These are phyloP conservation scores for Ramaria sp. DNA, from an alignment of 768 basidiomycete genomes.

Conservation along the genomic window DNA sequence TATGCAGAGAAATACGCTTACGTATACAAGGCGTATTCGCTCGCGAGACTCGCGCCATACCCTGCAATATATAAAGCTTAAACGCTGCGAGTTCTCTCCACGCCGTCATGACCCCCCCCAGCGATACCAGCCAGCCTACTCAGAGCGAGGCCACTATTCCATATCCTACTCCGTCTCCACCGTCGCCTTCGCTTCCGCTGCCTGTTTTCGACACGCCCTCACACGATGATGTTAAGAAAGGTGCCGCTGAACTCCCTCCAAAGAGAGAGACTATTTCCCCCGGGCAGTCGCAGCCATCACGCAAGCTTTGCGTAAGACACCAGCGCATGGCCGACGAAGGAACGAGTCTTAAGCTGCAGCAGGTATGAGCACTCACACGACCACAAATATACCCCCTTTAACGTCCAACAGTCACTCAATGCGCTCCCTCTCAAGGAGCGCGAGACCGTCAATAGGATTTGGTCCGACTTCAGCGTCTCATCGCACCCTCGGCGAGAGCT, in stretches of 20 bases:
- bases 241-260: constrained; percentile 6
- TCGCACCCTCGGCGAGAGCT: constrained; percentile 84
- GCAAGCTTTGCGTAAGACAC: constrained; percentile 87
- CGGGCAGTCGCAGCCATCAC: constrained; percentile 31
- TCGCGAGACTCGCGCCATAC: not conserved
- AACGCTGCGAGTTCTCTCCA: constrained; percentile 4
- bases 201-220: constrained; percentile 10
- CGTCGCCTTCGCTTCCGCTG: constrained; percentile 17
- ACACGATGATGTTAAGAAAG: constrained; percentile 11
- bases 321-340: constrained; percentile 96
- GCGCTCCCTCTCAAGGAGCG: constrained; percentile 78
- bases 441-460: constrained; percentile 80
- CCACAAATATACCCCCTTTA: constrained; percentile 1
- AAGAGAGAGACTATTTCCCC: constrained; percentile 17
- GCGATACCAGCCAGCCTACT: constrained; percentile 64
- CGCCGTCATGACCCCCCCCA: constrained; percentile 27
- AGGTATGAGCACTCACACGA: constrained; percentile 33
- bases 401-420: constrained; percentile 64
- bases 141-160: constrained; percentile 17
- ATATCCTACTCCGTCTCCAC: constrained; percentile 13
- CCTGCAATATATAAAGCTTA: not conserved
- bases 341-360: constrained; percentile 83
- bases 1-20: too few species aligned
- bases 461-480: constrained; percentile 95
- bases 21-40: not conserved